phyloP scores from a whole-genome alignment of 2,329 filamentous ascomycete genomes.

The Fusarium lateritium region DNA sequence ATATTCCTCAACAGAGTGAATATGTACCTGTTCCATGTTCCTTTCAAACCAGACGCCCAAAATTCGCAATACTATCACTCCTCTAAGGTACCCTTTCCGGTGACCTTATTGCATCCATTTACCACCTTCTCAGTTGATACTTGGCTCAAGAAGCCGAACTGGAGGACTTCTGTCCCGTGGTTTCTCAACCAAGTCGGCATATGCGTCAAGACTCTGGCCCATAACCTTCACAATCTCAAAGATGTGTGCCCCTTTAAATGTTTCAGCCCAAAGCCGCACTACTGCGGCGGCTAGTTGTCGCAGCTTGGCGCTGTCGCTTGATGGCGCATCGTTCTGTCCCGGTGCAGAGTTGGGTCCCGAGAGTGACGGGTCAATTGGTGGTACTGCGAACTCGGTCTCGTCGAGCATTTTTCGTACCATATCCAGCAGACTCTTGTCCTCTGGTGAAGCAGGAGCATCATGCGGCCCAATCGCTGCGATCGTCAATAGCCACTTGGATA shows the following conservation, averaged over 20 bases:
- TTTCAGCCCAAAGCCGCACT: slow-evolving; percentile 72
- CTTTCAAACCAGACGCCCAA: slow-evolving; percentile 25
- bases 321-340: slow-evolving; percentile 60
- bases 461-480: slow-evolving; percentile 66
- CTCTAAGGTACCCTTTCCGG: background rate
- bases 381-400: slow-evolving; percentile 74
- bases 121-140: slow-evolving; percentile 32
- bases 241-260: slow-evolving; percentile 73
- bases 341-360: slow-evolving; percentile 56
- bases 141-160: slow-evolving; percentile 43
- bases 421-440: slow-evolving; percentile 69
- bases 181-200: slow-evolving; percentile 71
- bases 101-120: background rate
- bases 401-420: slow-evolving; percentile 72
- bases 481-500: slow-evolving; percentile 73
- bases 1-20: background rate
- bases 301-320: slow-evolving; percentile 66
- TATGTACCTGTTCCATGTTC: slow-evolving; percentile 4
- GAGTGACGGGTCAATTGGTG: slow-evolving; percentile 68
- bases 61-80: slow-evolving; percentile 11
- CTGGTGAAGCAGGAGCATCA: slow-evolving; percentile 64
- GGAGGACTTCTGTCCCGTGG: slow-evolving; percentile 61
- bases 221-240: slow-evolving; percentile 73
- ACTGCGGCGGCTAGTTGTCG: slow-evolving; percentile 71
- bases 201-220: slow-evolving; percentile 69